Base-by-base conservation (phyloP, 2,329 filamentous ascomycete genomes). In the Fusarium neocosmosporiellum region DNA sequence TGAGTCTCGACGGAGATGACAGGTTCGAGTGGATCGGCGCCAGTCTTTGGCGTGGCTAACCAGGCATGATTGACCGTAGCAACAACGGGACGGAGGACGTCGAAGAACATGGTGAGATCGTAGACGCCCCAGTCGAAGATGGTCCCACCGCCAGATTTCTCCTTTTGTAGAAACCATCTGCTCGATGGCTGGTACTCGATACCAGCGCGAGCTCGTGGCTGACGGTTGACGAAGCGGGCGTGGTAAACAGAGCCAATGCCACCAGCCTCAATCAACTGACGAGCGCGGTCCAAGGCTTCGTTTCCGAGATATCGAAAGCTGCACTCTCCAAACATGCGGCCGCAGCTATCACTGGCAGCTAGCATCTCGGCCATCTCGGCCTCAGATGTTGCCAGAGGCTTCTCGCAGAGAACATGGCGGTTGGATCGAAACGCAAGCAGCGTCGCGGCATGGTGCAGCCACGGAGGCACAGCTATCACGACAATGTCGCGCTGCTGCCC, bases 41-140 rank as follows among this genome's bases (percentile, higher is more conserved):
- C 37, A 5, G 66, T 69, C 22, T 14, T 63, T 0, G 66, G 63
- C 7, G 66, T 69, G 7, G 66, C 66, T 43, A 66, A n/a, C 66
- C 66, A 69, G 43, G 66, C 66, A 59, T 63, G 5, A n/a, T 66
- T 59, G 43, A 69, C 66, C 2, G 59, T 69, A 9, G 54, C 63
- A 39, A 63, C 54, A 43, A 69, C 29, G 0, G 66, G 66, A 22
- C 66, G 63, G 10, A 69, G 63, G n/a, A 69, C 66, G 27, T 69
- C 66, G 18, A 69, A 69, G 63, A 69, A 57, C 66, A 69, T 69
- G 36, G 66, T 66, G 29, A 69, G 27, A n/a, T 69, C 66, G 36
- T 69, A 69, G 36, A 69, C 66, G 4, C 66, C 66, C 66, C 66
- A 69, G 59, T 69, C 66, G 14, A 69, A 69, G 14, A 69, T 59